These are phyloP conservation scores for Moricandia moricandioides DNA, from an alignment of 345 rosid species.

Conservation along the genomic window DNA sequence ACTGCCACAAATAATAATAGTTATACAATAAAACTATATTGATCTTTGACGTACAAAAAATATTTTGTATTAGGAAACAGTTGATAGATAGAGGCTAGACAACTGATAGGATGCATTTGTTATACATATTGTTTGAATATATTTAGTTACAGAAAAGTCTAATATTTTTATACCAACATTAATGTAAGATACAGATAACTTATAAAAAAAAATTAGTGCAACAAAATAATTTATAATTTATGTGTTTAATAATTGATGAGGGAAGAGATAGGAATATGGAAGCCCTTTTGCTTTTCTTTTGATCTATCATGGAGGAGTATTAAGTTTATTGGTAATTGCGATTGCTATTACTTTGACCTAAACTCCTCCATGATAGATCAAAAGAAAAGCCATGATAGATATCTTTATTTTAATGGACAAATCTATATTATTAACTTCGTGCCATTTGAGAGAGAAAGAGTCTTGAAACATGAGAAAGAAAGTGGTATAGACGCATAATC, in stretches of 20 bases:
- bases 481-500: constrained; percentile 33
- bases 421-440: not conserved
- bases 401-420: not conserved
- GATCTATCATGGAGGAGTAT: not conserved
- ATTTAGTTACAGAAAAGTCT: constrained; percentile 26
- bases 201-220: not conserved
- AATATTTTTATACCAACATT: constrained; percentile 13
- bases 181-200: not conserved
- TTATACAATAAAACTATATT: constrained; percentile 11
- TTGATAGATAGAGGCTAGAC: constrained; percentile 23
- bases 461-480: constrained; percentile 27
- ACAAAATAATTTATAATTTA: not conserved
- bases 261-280: not conserved
- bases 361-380: constrained; percentile 23
- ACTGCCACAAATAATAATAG: constrained; percentile 13
- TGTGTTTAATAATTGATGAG: constrained; percentile 28
- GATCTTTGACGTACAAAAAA: constrained; percentile 18
- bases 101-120: constrained; percentile 25
- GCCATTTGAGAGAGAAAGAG: not conserved
- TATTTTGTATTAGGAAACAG: constrained; percentile 14
- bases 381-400: constrained; percentile 18
- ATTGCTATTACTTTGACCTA: constrained; percentile 31
- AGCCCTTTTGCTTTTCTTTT: constrained; percentile 16
- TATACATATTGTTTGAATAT: not conserved
- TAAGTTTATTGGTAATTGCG: constrained; percentile 17